A percentile compares a stretch with the other conserved stretches of the same genome.
phyloP scores from a whole-genome alignment of 1,284 basidiomycete species.

The Ganoderma multipileum region DNA sequence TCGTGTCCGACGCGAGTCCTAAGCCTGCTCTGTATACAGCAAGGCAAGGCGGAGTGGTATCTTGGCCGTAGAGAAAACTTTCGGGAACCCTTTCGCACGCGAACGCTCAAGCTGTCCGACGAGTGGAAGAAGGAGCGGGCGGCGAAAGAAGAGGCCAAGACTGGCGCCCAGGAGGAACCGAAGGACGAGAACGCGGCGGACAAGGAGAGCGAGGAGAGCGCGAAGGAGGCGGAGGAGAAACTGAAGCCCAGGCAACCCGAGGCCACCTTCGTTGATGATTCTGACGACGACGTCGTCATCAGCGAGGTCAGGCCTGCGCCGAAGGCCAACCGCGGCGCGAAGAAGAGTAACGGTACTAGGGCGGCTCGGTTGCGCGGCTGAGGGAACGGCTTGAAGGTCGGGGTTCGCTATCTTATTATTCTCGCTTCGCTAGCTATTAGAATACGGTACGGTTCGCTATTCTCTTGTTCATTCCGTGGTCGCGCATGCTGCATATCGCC shows the following conservation, averaged over 20 bases:
- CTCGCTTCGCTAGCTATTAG: constrained; percentile 12
- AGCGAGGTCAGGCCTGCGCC: constrained; percentile 32
- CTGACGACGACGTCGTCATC: constrained; percentile 56
- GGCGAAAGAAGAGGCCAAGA: constrained; percentile 42
- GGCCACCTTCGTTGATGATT: constrained; percentile 47
- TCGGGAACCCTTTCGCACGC: constrained; percentile 44
- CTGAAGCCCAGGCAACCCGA: constrained; percentile 38
- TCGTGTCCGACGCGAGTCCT: neutral
- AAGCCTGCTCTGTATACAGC: constrained; percentile 20
- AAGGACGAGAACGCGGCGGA: constrained; percentile 38
- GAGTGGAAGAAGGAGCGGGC: constrained; percentile 49
- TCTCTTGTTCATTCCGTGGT: neutral
- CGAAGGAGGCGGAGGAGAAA: constrained; percentile 35
- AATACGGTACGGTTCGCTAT: constrained; percentile 11
- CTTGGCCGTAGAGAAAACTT: constrained; percentile 41
- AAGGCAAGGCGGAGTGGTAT: constrained; percentile 57
- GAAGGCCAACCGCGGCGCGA: constrained; percentile 15
- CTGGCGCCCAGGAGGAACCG: neutral
- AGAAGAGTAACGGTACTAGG: constrained; percentile 14
- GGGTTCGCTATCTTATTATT: constrained; percentile 18
- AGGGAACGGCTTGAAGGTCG: neutral
- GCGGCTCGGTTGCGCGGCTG: constrained; percentile 21
- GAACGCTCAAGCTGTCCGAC: constrained; percentile 47
- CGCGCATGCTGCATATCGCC: constrained; percentile 4
- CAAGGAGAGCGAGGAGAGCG: constrained; percentile 36